A percentile compares a stretch with the other conserved stretches of the same genome.
These are phyloP conservation scores for Torulaspora microellipsoides DNA, from an alignment of 805 yeast genomes.

Conservation along the genomic window DNA sequence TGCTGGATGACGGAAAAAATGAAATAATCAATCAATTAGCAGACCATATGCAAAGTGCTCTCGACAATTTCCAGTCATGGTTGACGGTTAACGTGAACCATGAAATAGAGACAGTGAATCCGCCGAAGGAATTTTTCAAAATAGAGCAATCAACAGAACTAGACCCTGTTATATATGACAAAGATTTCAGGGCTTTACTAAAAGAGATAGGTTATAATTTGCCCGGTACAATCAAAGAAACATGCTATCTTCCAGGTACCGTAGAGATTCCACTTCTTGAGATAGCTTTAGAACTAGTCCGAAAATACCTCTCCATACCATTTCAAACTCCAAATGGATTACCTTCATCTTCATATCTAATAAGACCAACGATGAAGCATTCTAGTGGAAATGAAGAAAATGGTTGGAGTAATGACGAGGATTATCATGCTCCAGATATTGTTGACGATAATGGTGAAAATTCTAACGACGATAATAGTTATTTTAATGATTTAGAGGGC, in stretches of 20 bases:
- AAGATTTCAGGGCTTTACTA: conserved; percentile 29
- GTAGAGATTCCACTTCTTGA: conserved; percentile 13
- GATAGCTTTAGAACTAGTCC: conserved; percentile 11
- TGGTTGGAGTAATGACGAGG: conserved; percentile 21
- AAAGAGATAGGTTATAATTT: conserved; percentile 21
- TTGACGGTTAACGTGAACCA: conserved; percentile 8
- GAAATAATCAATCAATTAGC: conserved; percentile 21
- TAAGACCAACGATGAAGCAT: conserved; percentile 13
- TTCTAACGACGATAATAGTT: conserved; percentile 22
- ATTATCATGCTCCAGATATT: conserved; percentile 21
- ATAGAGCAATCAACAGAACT: conserved; percentile 2
- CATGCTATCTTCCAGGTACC: conserved; percentile 20
- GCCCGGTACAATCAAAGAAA: conserved; percentile 17
- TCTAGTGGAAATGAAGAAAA: conserved; percentile 10
- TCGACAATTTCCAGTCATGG: conserved; percentile 20
- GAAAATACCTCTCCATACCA: conserved; percentile 23
- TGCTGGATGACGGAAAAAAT: conserved; percentile 31
- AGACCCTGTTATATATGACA: conserved; percentile 20
- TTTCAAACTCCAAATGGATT: conserved; percentile 29
- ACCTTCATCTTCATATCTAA: conserved; percentile 27
- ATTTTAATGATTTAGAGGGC: conserved; percentile 25
- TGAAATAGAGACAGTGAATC: conserved; percentile 11
- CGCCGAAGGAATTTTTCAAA: conserved; percentile 17
- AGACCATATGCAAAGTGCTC: conserved; percentile 16
- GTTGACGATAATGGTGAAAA: conserved; percentile 14